These are phyloP conservation scores for Angophora floribunda DNA, from an alignment of 345 rosid genomes.

Conservation along the genomic window DNA sequence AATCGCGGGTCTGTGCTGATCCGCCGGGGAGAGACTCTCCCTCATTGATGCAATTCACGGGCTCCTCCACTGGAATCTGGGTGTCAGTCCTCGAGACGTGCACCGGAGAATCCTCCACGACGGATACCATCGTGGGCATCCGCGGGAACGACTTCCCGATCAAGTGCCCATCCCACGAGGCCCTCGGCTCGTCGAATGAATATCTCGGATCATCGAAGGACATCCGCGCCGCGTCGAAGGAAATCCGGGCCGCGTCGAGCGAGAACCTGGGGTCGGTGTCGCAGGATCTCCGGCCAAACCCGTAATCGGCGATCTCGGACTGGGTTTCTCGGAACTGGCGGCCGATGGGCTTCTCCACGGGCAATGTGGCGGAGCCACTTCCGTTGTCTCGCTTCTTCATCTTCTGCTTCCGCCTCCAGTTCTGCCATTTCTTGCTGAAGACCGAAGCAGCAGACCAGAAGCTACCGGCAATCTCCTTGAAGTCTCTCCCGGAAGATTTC, in stretches of 20 bases:
- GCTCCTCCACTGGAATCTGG: conserved; percentile 75
- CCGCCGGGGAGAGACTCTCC: conserved; percentile 78
- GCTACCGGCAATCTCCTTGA: conserved; percentile 70
- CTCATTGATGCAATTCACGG: conserved; percentile 27
- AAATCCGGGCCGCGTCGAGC: conserved; percentile 64
- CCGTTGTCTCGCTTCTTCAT: conserved; percentile 55
- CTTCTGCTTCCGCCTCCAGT: conserved; percentile 98
- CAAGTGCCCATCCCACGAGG: conserved; percentile 90
- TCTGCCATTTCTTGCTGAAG: conserved; percentile 90
- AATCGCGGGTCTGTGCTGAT: conserved; percentile 80
- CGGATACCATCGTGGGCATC: conserved; percentile 85
- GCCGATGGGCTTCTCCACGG: conserved; percentile 92
- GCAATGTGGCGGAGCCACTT: conserved; percentile 76
- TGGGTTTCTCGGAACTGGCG: conserved; percentile 90
- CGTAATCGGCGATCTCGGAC: conserved; percentile 96
- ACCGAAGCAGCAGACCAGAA: conserved; percentile 99
- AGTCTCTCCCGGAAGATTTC: conserved; percentile 72
- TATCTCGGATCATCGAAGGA: conserved; percentile 81
- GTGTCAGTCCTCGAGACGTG: conserved; percentile 51
- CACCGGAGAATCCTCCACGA: conserved; percentile 86
- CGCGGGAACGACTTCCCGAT: conserved; percentile 57
- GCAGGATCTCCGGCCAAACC: conserved; percentile 93
- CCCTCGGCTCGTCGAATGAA: conserved; percentile 96
- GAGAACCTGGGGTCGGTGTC: conserved; percentile 98
- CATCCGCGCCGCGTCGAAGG: conserved; percentile 70